These are phyloP conservation scores for Coemansia sp. DNA, from an alignment of 192 early-diverging fungal genomes.

Conservation along the genomic window DNA sequence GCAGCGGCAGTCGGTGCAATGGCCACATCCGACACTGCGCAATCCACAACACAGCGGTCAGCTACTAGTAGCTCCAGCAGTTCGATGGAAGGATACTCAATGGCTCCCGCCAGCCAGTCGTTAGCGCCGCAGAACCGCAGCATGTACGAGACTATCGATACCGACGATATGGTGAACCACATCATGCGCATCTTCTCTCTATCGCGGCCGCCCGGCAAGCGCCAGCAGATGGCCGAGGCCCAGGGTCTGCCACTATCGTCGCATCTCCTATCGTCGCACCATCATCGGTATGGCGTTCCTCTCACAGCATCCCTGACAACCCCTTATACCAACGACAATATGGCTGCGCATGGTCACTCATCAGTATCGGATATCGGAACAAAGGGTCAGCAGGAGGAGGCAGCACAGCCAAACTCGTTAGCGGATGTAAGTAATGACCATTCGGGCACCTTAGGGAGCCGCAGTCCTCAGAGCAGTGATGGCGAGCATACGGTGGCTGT, in stretches of 20 bases:
- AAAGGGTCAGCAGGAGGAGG: not conserved
- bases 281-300: not conserved
- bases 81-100: not conserved
- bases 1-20: slow-evolving; percentile 18
- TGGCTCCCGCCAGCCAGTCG: not conserved
- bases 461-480: not conserved
- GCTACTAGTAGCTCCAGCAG: too few species aligned
- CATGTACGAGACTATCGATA: not conserved
- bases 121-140: not conserved
- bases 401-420: too few species aligned
- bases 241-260: slow-evolving; percentile 51
- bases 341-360: not conserved
- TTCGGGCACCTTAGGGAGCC: not conserved
- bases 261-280: slow-evolving; percentile 15
- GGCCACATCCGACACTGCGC: slow-evolving; percentile 1
- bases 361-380: not conserved
- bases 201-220: slow-evolving; percentile 19
- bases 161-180: slow-evolving; percentile 26
- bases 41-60: too few species aligned
- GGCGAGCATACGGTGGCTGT: not conserved
- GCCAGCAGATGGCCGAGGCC: slow-evolving; percentile 46
- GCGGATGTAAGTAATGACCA: not conserved
- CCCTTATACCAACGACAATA: not conserved
- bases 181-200: slow-evolving; percentile 42
- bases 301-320: not conserved